Evolutionary conservation across 1,284 basidiomycete species (phyloP).

Genomic region (Grifola frondosa): DNA sequence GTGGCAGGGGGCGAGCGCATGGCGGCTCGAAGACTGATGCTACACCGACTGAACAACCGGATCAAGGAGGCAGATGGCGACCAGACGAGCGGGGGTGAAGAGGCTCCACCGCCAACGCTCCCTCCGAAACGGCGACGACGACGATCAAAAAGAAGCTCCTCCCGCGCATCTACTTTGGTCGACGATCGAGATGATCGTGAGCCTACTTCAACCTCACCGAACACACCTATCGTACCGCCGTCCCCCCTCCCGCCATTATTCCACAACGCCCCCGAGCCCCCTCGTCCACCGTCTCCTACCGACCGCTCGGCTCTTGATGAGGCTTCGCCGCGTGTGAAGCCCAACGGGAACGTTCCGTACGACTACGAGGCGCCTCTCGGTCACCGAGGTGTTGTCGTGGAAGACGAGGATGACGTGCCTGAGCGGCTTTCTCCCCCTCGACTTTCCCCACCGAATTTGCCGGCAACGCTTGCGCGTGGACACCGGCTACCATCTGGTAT

Average conservation of each 20-base stretch:
- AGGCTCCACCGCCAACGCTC: slow-evolving; percentile 45
- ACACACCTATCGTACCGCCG: slow-evolving; percentile 58
- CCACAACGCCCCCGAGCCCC: slow-evolving; percentile 27
- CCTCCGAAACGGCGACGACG: slow-evolving; percentile 54
- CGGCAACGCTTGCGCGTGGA: slow-evolving; percentile 33
- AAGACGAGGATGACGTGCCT: slow-evolving; percentile 60
- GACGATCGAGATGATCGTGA: slow-evolving; percentile 75
- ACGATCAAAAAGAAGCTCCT: slow-evolving; percentile 57
- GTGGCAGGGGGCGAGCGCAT: slow-evolving; percentile 74
- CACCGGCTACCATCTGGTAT: slow-evolving; percentile 21
- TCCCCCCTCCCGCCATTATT: slow-evolving; percentile 45
- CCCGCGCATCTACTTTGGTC: slow-evolving; percentile 47
- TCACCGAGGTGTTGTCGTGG: slow-evolving; percentile 67
- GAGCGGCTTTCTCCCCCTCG: slow-evolving; percentile 41
- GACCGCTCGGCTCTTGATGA: slow-evolving; percentile 25
- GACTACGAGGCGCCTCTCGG: slow-evolving; percentile 42
- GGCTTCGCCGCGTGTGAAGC: slow-evolving; percentile 20
- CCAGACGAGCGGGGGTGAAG: slow-evolving; percentile 62
- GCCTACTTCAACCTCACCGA: slow-evolving; percentile 54
- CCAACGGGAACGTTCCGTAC: slow-evolving; percentile 27
- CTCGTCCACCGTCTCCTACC: slow-evolving; percentile 19
- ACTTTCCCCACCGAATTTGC: slow-evolving; percentile 30
- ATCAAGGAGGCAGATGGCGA: slow-evolving; percentile 63
- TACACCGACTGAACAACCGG: slow-evolving; percentile 61
- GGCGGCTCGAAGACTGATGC: slow-evolving; percentile 64